Evolutionary conservation across 768 basidiomycete species (phyloP).

Genomic region (Serendipita sp.): DNA sequence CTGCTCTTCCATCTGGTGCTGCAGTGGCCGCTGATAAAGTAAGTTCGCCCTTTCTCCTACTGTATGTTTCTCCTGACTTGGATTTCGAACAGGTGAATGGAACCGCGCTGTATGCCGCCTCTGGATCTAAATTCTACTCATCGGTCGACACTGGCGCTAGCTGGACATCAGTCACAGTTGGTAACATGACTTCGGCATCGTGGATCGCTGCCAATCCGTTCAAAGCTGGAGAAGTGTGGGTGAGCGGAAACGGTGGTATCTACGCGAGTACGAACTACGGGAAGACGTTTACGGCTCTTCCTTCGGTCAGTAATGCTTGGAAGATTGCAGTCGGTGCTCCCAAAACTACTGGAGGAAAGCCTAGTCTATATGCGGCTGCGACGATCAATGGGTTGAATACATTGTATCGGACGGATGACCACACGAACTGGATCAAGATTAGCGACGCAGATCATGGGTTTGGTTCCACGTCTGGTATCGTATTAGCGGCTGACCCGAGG

Average conservation of each 20-base stretch:
- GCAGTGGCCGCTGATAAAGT: conserved; percentile 45
- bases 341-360: conserved; percentile 28
- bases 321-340: conserved; percentile 42
- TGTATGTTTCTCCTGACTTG: neutral
- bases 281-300: conserved; percentile 29
- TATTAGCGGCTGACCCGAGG: conserved; percentile 35
- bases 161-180: conserved; percentile 33
- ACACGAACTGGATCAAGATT: conserved; percentile 39
- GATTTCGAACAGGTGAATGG: conserved; percentile 22
- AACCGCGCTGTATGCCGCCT: conserved; percentile 41
- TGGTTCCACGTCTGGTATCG: conserved; percentile 31
- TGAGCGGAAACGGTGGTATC: conserved; percentile 37
- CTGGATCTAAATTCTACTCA: conserved; percentile 39
- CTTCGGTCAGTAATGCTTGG: conserved; percentile 34
- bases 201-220: conserved; percentile 39
- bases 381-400: conserved; percentile 28
- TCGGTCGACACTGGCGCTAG: conserved; percentile 37
- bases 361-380: conserved; percentile 40
- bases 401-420: conserved; percentile 41
- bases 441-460: conserved; percentile 43
- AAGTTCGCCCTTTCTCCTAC: neutral
- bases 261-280: conserved; percentile 43
- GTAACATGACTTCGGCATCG: neutral
- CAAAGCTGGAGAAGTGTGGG: conserved; percentile 43
- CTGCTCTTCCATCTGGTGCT: conserved; percentile 34